Conservation (phyloP, 768 basidiomycete genomes). For the Cyathus striatus region DNA sequence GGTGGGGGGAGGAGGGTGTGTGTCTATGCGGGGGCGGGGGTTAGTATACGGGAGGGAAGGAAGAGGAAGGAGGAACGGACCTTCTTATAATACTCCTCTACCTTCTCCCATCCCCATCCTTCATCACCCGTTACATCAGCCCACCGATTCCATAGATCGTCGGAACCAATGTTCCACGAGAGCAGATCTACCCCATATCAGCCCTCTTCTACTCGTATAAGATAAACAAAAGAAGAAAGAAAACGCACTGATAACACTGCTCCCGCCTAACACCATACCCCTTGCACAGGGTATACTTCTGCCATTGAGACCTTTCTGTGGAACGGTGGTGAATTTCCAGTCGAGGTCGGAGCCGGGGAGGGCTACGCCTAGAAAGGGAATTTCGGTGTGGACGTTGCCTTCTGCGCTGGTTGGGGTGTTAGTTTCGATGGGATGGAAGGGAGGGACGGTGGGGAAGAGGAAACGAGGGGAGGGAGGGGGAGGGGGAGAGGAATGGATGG, state of each 20-base stretch:
- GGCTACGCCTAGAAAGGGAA: slow-evolving; percentile 8
- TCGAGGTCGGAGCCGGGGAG: slow-evolving; percentile 14
- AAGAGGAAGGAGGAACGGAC: slow-evolving; percentile 9
- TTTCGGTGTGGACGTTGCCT: slow-evolving; percentile 6
- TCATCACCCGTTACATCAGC: slow-evolving; percentile 38
- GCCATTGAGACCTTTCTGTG: slow-evolving; percentile 17
- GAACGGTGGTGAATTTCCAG: slow-evolving; percentile 21
- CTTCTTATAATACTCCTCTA: slow-evolving; percentile 22
- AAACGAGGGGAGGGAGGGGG: no score
- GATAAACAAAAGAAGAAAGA: slow-evolving; percentile 10
- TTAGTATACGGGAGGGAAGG: slow-evolving; percentile 3
- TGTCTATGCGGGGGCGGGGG: neutral
- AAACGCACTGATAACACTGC: slow-evolving; percentile 20
- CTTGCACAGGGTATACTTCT: slow-evolving; percentile 15
- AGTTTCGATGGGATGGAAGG: no score
- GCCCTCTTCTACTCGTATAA: neutral
- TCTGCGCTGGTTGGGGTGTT: no score
- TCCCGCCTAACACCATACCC: slow-evolving; percentile 21
- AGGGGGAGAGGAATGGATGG: neutral
- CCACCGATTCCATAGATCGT: slow-evolving; percentile 50
- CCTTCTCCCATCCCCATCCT: slow-evolving; percentile 36
- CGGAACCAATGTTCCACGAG: slow-evolving; percentile 25
- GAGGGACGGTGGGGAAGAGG: no score
- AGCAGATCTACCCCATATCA: slow-evolving; percentile 15
- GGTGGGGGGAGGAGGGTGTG: slow-evolving; percentile 1